Conservation (phyloP, 805 yeast genomes). For the Cyberlindnera bimundalis region DNA sequence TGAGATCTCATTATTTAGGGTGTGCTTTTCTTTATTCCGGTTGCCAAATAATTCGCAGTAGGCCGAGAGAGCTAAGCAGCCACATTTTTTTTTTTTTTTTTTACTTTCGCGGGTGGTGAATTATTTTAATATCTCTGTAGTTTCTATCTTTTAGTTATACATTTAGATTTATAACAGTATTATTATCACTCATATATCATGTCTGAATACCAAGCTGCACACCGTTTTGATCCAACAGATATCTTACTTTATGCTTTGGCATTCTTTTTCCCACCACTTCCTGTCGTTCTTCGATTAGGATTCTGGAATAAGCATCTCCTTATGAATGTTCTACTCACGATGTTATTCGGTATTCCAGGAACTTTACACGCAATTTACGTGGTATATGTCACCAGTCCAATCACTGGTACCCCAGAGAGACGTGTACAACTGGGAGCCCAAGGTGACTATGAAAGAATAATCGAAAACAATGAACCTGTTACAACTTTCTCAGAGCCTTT, state of each 20-base stretch:
- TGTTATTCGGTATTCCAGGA: slow-evolving; percentile 77
- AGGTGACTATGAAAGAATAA: slow-evolving; percentile 23
- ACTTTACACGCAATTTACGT: slow-evolving; percentile 62
- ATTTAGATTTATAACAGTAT: too few relatives aligned
- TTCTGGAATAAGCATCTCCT: slow-evolving; percentile 49
- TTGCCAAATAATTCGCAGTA: too few relatives aligned
- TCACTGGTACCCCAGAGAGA: slow-evolving; percentile 20
- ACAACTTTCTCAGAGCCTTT: neutral
- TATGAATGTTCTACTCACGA: slow-evolving; percentile 61
- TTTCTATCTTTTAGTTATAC: too few relatives aligned
- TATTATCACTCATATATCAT: neutral
- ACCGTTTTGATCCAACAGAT: slow-evolving; percentile 36
- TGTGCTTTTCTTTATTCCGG: too few relatives aligned
- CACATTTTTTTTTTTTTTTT: too few relatives aligned
- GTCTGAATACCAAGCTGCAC: slow-evolving; percentile 7
- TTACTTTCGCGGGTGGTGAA: too few relatives aligned
- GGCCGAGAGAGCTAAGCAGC: too few relatives aligned
- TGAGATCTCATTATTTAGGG: too few relatives aligned
- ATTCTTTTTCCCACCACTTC: slow-evolving; percentile 69
- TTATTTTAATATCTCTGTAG: too few relatives aligned
- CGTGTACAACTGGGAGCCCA: slow-evolving; percentile 8
- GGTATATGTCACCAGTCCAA: slow-evolving; percentile 29
- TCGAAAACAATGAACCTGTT: slow-evolving; percentile 11
- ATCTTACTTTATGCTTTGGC: slow-evolving; percentile 56
- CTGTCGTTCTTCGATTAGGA: slow-evolving; percentile 67